These are phyloP conservation scores for Fistulifera pelliculosa DNA, from an alignment of 108 stramenopile species.

Conservation along the genomic window DNA sequence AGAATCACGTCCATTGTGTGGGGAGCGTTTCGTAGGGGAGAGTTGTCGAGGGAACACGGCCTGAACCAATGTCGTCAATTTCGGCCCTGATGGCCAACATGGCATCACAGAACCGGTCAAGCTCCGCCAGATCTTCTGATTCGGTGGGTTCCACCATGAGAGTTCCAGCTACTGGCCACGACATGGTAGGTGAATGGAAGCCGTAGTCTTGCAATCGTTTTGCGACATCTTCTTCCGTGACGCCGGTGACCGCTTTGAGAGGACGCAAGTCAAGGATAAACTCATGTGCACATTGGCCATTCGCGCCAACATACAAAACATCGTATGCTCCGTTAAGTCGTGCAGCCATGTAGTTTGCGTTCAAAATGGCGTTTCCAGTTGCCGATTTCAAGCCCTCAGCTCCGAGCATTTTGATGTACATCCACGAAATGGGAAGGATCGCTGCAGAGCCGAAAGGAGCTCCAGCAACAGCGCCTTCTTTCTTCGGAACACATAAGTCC, in stretches of 20 bases:
- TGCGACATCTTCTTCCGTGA: slow-evolving; percentile 96
- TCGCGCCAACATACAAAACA: slow-evolving; percentile 86
- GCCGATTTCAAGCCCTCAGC: slow-evolving; percentile 83
- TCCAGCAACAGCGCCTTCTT: slow-evolving; percentile 78
- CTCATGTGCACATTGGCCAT: slow-evolving; percentile 99
- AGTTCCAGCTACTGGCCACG: slow-evolving; percentile 98
- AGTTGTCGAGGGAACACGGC: slow-evolving; percentile 82
- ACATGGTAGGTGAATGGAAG: slow-evolving; percentile 99
- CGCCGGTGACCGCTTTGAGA: slow-evolving; percentile 84
- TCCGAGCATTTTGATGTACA: slow-evolving; percentile 99
- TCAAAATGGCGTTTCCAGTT: slow-evolving; percentile 93
- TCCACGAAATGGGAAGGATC: slow-evolving; percentile 99
- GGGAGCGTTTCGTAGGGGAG: slow-evolving; percentile 91
- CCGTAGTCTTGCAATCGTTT: slow-evolving; percentile 98
- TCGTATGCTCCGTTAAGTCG: slow-evolving; percentile 85
- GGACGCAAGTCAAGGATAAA: slow-evolving; percentile 97
- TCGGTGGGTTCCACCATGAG: slow-evolving; percentile 99
- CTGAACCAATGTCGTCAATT: slow-evolving; percentile 93
- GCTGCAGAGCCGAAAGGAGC: slow-evolving; percentile 97
- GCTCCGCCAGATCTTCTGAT: slow-evolving; percentile 94
- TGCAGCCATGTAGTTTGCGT: slow-evolving; percentile 99
- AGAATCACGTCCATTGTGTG: slow-evolving; percentile 90
- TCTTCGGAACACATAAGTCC: slow-evolving; percentile 72
- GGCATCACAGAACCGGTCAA: slow-evolving; percentile 96
- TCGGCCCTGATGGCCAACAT: slow-evolving; percentile 95